Base-by-base conservation (phyloP, 306 rosid species). In the Citrullus amarus region DNA sequence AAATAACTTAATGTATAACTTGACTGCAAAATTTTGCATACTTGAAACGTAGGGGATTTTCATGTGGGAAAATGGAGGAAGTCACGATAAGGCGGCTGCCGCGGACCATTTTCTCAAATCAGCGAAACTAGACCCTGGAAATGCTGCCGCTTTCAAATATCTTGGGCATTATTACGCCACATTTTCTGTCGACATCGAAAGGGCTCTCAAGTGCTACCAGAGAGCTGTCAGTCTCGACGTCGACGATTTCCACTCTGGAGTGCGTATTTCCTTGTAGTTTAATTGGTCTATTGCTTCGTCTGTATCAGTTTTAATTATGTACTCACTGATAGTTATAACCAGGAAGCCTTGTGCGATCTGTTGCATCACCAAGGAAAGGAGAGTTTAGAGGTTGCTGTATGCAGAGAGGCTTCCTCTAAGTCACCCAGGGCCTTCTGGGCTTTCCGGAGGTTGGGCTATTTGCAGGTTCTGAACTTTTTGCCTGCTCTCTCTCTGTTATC, bases 361-460 rank as follows among this genome's bases (percentile, higher is more conserved):
- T 83, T 94, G 89, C 93, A 94, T 82, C 80, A 57, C 77, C 82
- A 68, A 12, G 93, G 98, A 60, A 94, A 90, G 71, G 89, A 89
- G 79, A 88, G 81, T 72, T 78, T 94, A 86, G 93, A 88, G 86
- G 82, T 80, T 62, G 85, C 93, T n/a, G 76, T 87, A 63, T 94
- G 98, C 86, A 82, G 79, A 22, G 91, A 92, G 59, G 97, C 96
- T 61, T 86, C 97, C 28, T 69, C 82, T 58, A 88, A 79, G 78
- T 94, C 97, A 6, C 96, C 98, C 0, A 87, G 89, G 77, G 98
- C 98, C 69, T 91, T 90, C 77, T 94, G 97, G 98, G 98, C 97
- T 46, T 92, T 90, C 62, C 91, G 89, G 82, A 89, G 98, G 85
- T 73, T 90, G 86, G 98, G 98, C 62, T 94, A 87, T 86, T 81